Base-by-base conservation (phyloP, 2,329 filamentous ascomycete species). In the Emmonsiellopsis sp. region DNA sequence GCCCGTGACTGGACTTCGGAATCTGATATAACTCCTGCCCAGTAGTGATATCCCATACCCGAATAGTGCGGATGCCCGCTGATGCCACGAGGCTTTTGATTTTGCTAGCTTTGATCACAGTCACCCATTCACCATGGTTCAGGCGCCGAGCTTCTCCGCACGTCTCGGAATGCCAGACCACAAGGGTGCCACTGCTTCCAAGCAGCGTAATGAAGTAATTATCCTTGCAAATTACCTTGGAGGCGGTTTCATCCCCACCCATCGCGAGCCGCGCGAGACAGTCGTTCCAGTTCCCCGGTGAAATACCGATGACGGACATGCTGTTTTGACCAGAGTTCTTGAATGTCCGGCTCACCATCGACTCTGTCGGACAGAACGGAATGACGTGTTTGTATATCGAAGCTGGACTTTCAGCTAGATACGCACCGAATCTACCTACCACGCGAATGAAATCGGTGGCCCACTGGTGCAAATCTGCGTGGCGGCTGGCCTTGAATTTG, bases 331-430 rank as follows among this genome's bases (percentile, higher is more conserved):
- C 51, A 42, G 46, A 52, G 43, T 60, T 52, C 1, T 62, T 60
- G 54, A 72, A 73, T 8, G 63, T 59, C 46, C 64, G 59, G 51
- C 66, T 64, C 3, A 73, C 66, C 2, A 62, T 57, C 7, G 72
- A 72, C 16, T 61, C 58, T 7, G 51, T 37, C 0, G 73, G 71
- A 55, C 71, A 74, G 41, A 76, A 67, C 1, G 70, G 67, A 1
- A 71, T 68, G 7, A 75, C 66, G 2, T 62, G 55, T 43, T 67
- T 67, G 54, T 72, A 69, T 35, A 75, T 73, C 0, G 65, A 53
- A 5, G 64, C 57, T 0, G 71, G 70, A 7, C 62, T 54, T 34
- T 50, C 38, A 1, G 52, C 34, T 9, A 73, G 50, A 40, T 58
- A 55, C 6, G 11, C 43, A 2, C 66, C 65, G 54, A 72, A 73